Conservation (phyloP, 2,329 filamentous ascomycete species). For the Moelleriella libera region DNA sequence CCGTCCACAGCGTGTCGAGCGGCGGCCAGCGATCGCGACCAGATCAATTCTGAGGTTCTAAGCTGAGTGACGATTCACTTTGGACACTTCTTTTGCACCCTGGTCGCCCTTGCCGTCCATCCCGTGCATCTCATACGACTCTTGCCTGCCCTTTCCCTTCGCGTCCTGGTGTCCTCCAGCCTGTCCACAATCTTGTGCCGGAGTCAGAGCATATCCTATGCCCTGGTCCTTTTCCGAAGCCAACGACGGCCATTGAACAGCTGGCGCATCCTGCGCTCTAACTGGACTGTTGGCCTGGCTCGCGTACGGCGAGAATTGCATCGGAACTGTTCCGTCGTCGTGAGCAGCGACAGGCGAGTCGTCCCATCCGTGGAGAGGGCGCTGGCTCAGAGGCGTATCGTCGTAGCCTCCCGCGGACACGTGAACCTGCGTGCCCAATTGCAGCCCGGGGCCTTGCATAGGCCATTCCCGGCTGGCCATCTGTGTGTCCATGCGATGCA, state of each 20-base stretch:
- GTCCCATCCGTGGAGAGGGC: constrained; percentile 36
- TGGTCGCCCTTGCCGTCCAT: constrained; percentile 7
- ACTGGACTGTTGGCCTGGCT: constrained; percentile 44
- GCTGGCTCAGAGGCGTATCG: constrained; percentile 41
- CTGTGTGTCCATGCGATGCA: constrained; percentile 31
- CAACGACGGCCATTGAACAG: neutral
- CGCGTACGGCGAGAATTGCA: constrained; percentile 45
- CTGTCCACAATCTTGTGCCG: too few relatives aligned
- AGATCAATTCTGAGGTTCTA: too few relatives aligned
- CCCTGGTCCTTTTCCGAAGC: too few relatives aligned
- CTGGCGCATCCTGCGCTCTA: constrained; percentile 22
- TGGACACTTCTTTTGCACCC: constrained; percentile 8
- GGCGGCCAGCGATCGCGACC: too few relatives aligned
- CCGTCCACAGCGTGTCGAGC: too few relatives aligned
- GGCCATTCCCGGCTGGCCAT: constrained; percentile 27
- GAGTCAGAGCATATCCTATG: too few relatives aligned
- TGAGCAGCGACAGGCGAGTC: constrained; percentile 36
- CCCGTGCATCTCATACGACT: constrained; percentile 35
- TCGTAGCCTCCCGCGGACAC: constrained; percentile 5
- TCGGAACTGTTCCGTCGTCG: constrained; percentile 24
- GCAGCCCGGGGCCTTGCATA: neutral
- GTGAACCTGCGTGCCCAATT: constrained; percentile 11
- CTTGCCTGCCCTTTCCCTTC: constrained; percentile 26
- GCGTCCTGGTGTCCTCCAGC: constrained; percentile 7
- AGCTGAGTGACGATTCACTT: too few relatives aligned